Base-by-base conservation (phyloP, 2,329 filamentous ascomycete genomes). In the Fusarium cicatricum region DNA sequence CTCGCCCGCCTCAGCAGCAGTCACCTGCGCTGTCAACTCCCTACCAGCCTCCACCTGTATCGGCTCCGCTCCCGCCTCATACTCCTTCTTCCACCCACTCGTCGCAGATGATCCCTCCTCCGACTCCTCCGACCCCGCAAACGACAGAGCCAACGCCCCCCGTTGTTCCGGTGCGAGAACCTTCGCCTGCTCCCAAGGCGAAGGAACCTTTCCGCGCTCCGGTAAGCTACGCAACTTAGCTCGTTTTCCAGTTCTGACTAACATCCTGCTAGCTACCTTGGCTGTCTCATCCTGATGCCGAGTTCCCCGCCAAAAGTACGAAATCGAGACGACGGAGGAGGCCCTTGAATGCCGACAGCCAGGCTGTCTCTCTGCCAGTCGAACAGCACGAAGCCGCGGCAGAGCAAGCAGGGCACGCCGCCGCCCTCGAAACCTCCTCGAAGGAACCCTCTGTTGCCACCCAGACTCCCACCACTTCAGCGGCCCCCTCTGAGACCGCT, bases 21-120 rank as follows among this genome's bases (percentile, higher is more conserved):
- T 84, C 82, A 45, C 82, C 83, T n/a, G 79, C 75, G 42, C 73
- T 84, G 71, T 78, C 83, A 48, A 80, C 85, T 52, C 76, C 87
- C 59, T 81, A 86, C 75, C 81, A 86, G 70, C 77, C 82, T 70
- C 75, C 85, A 70, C 73, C 76, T 26, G 71, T 73, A 15, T 74
- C 79, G 21, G 71, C 77, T 49, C 73, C 79, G 15, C 70, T 77
- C 34, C 74, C 75, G 51, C 75, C 81, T 16, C 79, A 80, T 28
- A 84, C 83, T 10, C 83, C 83, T 4, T 81, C 81, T 5, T 85
- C 83, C 14, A 80, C 80, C 15, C 78, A 81, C 50, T 81, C 81
- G 8, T 78, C 79, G 4, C 72, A 76, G 58, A 65, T 71, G 62
- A 68, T 73, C 21, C 72, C 74, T 55, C 75, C 81, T 10, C 74